A percentile compares a stretch with the other conserved stretches of the same genome.
Evolutionary conservation across 305 asterid genomes (phyloP).

Genomic region (Fraxinus baroniana): DNA sequence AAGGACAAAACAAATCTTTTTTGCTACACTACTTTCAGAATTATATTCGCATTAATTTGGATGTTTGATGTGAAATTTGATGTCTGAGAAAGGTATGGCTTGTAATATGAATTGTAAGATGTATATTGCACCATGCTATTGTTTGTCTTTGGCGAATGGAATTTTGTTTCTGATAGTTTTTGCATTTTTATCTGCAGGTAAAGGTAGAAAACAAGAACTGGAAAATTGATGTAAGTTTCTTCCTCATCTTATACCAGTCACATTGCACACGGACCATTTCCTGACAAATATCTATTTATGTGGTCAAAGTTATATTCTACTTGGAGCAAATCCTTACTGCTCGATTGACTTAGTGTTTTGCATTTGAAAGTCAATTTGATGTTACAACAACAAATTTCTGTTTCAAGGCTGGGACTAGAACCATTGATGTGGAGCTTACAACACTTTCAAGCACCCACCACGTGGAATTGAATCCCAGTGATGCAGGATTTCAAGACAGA

Average conservation of each 20-base stretch:
- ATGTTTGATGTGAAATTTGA: background rate
- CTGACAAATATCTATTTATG: background rate
- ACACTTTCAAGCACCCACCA: constrained; percentile 79
- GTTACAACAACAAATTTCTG: constrained; percentile 13
- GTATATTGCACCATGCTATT: background rate
- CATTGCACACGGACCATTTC: background rate
- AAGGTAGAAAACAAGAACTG: constrained; percentile 89
- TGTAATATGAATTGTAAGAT: background rate
- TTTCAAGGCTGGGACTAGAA: constrained; percentile 79
- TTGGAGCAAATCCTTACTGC: background rate
- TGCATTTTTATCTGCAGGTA: constrained; percentile 56
- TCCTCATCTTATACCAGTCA: constrained; percentile 9
- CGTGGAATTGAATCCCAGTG: constrained; percentile 88
- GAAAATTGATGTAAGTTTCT: constrained; percentile 86
- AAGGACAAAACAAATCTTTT: background rate
- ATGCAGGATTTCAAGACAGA: constrained; percentile 94
- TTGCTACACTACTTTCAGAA: background rate
- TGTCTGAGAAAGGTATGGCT: background rate
- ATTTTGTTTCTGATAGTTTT: constrained; percentile 17
- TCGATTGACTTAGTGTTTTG: background rate
- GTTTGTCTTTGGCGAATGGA: constrained; percentile 4
- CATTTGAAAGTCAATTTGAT: constrained; percentile 15
- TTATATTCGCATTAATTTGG: background rate
- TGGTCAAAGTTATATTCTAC: background rate
- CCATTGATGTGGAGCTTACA: constrained; percentile 88